Evolutionary conservation across 371 early-diverging fungal genomes (phyloP), one percentile per base, ranked within the genome.

Genomic region (Lichtheimia ornata): DNA sequence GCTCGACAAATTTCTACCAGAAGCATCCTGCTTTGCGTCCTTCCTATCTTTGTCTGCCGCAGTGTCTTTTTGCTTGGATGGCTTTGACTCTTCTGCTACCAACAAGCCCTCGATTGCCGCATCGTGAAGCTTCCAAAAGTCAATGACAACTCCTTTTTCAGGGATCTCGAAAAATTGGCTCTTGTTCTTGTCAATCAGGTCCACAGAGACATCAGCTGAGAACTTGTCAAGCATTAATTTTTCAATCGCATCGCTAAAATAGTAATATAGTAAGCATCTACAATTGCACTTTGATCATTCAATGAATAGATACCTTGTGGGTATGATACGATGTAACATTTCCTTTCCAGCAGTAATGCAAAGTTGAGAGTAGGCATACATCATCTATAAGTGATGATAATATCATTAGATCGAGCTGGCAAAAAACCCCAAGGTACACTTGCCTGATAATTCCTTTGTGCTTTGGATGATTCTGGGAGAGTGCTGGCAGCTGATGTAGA

Each of bases 341-440:
- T 82, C 85, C 62, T 74, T 77, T 0, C 83, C 81, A 11, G 83
- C 84, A 63, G 84, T 80, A 3, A 64, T 61, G 58, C 82, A 80
- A 18, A 88, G 72, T 53, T 76, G 79, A 3, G 79, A 80, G 57
- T 88, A 86, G 0, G 85, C 79, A 58, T 82, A 85, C 53, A 86
- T 79, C 84, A 86, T 86, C 84, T 86, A 59, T 11, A 28, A 30
- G 30, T 2, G 11, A 17, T 42, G 4, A 1, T 2, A 15, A 35
- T 35, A 35, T 35, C 5, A 20, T 54, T 27, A 54, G 17, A 54
- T 15, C 4, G 28, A 3, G 40, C 6, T 3, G 40, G 15, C 5
- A 14, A 18, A 47, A 0, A 47, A 0, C 49, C 15, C 4, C 35
- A 24, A 35, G 17, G 12, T 5, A 40, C 24, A 50, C 40, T 44